Evolutionary conservation across 129 eudicot species (phyloP).

Genomic region (Flaveria linearis): DNA sequence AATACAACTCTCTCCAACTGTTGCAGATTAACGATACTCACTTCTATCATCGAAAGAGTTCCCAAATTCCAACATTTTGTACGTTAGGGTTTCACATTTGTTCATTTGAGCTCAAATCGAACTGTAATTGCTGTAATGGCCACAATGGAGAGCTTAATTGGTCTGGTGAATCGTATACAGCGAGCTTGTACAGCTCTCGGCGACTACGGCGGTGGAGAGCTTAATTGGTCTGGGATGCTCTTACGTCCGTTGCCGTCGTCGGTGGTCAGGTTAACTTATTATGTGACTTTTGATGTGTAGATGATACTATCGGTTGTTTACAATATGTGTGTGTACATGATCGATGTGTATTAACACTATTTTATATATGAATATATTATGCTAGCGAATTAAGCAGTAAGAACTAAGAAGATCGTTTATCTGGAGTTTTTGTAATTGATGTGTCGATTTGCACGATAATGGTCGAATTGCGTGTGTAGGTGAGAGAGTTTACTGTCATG

Average conservation of each 20-base stretch:
- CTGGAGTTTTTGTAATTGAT: not conserved
- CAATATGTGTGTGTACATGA: not conserved
- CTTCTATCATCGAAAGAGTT: not conserved
- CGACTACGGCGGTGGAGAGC: conserved; percentile 82
- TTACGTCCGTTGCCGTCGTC: conserved; percentile 91
- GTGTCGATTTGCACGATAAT: not conserved
- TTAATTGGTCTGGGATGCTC: conserved; percentile 97
- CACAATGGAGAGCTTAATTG: conserved; percentile 87
- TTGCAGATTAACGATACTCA: not conserved
- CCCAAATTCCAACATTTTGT: not conserved
- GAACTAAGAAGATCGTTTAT: not conserved
- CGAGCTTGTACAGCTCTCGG: conserved; percentile 86
- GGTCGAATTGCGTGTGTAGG: not conserved
- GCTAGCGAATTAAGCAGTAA: too few relatives aligned
- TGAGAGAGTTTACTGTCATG: too few relatives aligned
- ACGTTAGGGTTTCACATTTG: conserved; percentile 14
- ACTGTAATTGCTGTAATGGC: conserved; percentile 50
- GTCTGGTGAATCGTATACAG: conserved; percentile 77
- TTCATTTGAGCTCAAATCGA: conserved; percentile 14
- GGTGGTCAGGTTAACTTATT: conserved; percentile 73
- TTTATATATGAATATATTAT: not conserved
- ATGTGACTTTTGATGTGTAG: not conserved
- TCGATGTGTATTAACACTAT: not conserved
- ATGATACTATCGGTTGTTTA: conserved; percentile 19
- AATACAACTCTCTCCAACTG: not conserved